phyloP scores from a whole-genome alignment of 495 filamentous ascomycete species.

The Pyrenula massariospora region DNA sequence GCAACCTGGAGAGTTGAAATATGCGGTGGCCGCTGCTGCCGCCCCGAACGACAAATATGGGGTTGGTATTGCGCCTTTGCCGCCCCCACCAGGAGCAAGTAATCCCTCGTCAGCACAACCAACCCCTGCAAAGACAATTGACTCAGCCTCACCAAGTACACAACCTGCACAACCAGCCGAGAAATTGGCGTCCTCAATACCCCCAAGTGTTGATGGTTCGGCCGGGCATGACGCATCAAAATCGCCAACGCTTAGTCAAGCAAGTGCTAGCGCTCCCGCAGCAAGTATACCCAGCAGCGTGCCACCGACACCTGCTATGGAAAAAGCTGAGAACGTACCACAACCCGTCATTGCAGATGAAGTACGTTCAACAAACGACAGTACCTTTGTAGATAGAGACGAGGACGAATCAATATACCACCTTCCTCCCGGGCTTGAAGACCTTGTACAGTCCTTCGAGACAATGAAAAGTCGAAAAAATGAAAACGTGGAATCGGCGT shows the following conservation, averaged over 20 bases:
- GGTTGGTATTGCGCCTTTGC: constrained; percentile 84
- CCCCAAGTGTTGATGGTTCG: constrained; percentile 24
- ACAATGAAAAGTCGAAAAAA: constrained; percentile 52
- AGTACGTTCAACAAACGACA: constrained; percentile 20
- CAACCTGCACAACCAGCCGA: constrained; percentile 39
- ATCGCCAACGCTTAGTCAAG: constrained; percentile 35
- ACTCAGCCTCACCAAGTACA: constrained; percentile 41
- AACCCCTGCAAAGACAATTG: constrained; percentile 32
- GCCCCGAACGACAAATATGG: constrained; percentile 81
- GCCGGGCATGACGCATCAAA: constrained; percentile 26
- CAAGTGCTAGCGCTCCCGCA: constrained; percentile 19
- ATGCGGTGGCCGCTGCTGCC: constrained; percentile 93
- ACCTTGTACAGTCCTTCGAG: constrained; percentile 84
- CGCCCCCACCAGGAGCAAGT: constrained; percentile 66
- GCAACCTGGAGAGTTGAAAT: constrained; percentile 77
- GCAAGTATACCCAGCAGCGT: constrained; percentile 19
- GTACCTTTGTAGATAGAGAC: constrained; percentile 14
- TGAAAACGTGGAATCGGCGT: constrained; percentile 30
- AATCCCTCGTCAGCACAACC: constrained; percentile 31
- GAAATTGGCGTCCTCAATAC: constrained; percentile 25
- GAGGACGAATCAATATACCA: constrained; percentile 80
- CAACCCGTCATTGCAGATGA: constrained; percentile 10
- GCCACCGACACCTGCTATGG: constrained; percentile 29
- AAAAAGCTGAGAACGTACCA: constrained; percentile 26
- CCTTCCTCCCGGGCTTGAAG: constrained; percentile 79